Evolutionary conservation across 768 basidiomycete genomes (phyloP).

Genomic region (Tricholomella constricta): DNA sequence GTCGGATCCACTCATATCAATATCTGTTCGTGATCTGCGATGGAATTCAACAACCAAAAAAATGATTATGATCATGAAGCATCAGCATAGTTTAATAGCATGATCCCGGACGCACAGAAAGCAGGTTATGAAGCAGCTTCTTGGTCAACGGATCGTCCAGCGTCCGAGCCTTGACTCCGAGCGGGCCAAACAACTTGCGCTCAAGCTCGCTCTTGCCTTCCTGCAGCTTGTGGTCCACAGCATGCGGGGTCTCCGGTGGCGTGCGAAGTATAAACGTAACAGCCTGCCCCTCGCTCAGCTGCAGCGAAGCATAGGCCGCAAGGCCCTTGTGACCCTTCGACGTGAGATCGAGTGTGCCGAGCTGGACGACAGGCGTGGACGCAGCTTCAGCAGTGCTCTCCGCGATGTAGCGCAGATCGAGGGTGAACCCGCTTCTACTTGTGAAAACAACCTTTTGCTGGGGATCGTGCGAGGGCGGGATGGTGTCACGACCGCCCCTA

Average conservation of each 20-base stretch:
- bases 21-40: conserved; percentile 70
- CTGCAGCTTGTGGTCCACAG: background rate
- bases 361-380: conserved; percentile 49
- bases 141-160: conserved; percentile 75
- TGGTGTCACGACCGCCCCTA: too few relatives aligned
- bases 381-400: conserved; percentile 46
- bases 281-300: conserved; percentile 79
- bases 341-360: conserved; percentile 67
- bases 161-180: conserved; percentile 43
- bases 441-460: conserved; percentile 61
- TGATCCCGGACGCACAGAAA: conserved; percentile 38
- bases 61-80: too few relatives aligned
- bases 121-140: conserved; percentile 58
- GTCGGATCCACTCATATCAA: conserved; percentile 90
- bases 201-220: background rate
- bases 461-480: conserved; percentile 14
- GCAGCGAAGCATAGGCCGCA: conserved; percentile 58
- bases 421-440: conserved; percentile 51
- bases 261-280: conserved; percentile 88
- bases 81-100: background rate
- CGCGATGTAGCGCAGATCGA: conserved; percentile 79
- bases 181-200: background rate
- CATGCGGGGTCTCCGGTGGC: conserved; percentile 43
- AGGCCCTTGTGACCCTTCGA: conserved; percentile 75
- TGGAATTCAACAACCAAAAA: too few relatives aligned